These are phyloP conservation scores for Scheffersomyces titani DNA, from an alignment of 1,139 yeast species.

Conservation along the genomic window DNA sequence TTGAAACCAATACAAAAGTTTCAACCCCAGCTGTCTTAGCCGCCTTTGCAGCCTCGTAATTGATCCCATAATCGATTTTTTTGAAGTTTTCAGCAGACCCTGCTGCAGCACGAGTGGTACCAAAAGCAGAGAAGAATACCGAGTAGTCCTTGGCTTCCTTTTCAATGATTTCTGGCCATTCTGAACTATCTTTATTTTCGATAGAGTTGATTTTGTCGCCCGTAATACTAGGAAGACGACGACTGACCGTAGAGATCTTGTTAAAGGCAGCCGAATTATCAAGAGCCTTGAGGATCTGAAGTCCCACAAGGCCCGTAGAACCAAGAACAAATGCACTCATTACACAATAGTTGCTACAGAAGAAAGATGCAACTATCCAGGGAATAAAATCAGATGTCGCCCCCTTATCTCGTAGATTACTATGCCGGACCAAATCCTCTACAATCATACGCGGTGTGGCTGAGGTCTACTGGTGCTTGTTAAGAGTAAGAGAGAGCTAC, in stretches of 20 bases:
- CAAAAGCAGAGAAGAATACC: conserved; percentile 61
- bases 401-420: not conserved
- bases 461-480: not conserved
- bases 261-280: conserved; percentile 27
- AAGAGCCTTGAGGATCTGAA: conserved; percentile 42
- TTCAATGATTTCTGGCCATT: conserved; percentile 41
- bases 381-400: not conserved
- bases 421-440: not conserved
- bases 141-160: conserved; percentile 18
- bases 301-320: conserved; percentile 65
- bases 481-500: not conserved
- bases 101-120: conserved; percentile 73
- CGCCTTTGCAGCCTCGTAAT: conserved; percentile 62
- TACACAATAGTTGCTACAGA: not conserved
- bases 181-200: conserved; percentile 35
- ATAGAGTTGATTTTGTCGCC: conserved; percentile 27
- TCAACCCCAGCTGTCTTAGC: conserved; percentile 68
- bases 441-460: not conserved
- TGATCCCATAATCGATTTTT: conserved; percentile 70
- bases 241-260: conserved; percentile 46
- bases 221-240: conserved; percentile 33
- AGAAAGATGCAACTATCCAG: not conserved
- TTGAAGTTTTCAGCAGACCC: conserved; percentile 69
- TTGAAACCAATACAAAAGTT: conserved; percentile 64
- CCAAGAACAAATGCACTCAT: conserved; percentile 47